phyloP scores from a whole-genome alignment of 169 alveolate species.

The Haemoproteus tartakovskyi region DNA sequence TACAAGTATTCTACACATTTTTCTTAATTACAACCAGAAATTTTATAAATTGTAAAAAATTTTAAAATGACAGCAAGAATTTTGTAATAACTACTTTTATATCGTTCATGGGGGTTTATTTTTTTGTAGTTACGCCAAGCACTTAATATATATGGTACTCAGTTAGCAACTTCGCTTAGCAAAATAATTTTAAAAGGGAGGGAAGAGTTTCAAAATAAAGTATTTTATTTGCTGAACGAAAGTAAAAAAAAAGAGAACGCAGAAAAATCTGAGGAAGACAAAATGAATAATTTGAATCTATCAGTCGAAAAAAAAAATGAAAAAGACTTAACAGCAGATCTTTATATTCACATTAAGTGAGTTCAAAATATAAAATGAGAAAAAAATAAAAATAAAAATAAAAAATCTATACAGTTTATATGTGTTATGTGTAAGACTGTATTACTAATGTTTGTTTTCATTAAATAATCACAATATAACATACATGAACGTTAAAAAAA shows the following conservation, averaged over 20 bases:
- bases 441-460: too few relatives aligned
- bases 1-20: too few relatives aligned
- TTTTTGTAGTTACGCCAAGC: slow-evolving; percentile 66
- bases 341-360: slow-evolving; percentile 44
- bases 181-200: slow-evolving; percentile 61
- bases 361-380: not conserved
- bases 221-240: slow-evolving; percentile 43
- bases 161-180: slow-evolving; percentile 63
- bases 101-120: too few relatives aligned
- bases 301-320: not conserved
- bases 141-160: slow-evolving; percentile 53
- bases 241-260: slow-evolving; percentile 10
- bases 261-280: slow-evolving; percentile 1
- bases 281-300: not conserved
- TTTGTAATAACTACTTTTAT: too few relatives aligned
- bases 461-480: too few relatives aligned
- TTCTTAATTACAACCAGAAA: too few relatives aligned
- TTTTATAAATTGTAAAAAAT: too few relatives aligned
- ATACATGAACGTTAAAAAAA: too few relatives aligned
- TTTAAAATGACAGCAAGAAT: too few relatives aligned
- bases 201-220: slow-evolving; percentile 56
- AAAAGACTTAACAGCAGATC: slow-evolving; percentile 7
- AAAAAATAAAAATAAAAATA: too few relatives aligned
- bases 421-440: not conserved
- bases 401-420: not conserved